Evolutionary conservation across 176 grass and related monocot species (phyloP).

Genomic region (Dendrocalamus sinicus): DNA sequence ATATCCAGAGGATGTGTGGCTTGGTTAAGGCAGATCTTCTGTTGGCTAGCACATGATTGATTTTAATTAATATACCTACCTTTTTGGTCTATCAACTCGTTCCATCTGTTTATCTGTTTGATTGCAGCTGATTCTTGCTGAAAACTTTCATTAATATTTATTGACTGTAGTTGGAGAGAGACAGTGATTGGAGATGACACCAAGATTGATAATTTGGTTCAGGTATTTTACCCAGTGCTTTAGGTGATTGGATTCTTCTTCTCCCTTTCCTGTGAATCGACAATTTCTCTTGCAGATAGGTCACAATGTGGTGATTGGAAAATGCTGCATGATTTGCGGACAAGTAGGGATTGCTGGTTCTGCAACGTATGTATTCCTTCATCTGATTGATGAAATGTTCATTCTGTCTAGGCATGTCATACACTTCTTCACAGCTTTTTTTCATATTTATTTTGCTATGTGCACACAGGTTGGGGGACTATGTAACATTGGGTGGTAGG

Average conservation of each 20-base stretch:
- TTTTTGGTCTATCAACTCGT: neutral
- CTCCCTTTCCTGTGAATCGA: neutral
- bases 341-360: conserved; percentile 97
- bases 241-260: neutral
- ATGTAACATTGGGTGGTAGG: conserved; percentile 73
- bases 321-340: conserved; percentile 89
- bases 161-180: conserved; percentile 79
- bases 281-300: conserved; percentile 70
- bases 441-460: conserved; percentile 12
- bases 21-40: conserved; percentile 6
- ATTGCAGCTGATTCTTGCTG: conserved; percentile 2
- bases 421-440: neutral
- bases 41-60: conserved; percentile 11
- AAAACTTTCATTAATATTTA: conserved; percentile 29
- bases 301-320: conserved; percentile 87
- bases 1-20: neutral
- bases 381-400: conserved; percentile 26
- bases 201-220: conserved; percentile 97
- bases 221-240: conserved; percentile 49
- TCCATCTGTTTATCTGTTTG: conserved; percentile 27
- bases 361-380: conserved; percentile 58
- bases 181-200: conserved; percentile 80
- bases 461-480: conserved; percentile 57
- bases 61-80: conserved; percentile 20
- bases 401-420: neutral